Evolutionary conservation across 345 rosid genomes (phyloP).

Genomic region (Eucalyptus cloeziana): DNA sequence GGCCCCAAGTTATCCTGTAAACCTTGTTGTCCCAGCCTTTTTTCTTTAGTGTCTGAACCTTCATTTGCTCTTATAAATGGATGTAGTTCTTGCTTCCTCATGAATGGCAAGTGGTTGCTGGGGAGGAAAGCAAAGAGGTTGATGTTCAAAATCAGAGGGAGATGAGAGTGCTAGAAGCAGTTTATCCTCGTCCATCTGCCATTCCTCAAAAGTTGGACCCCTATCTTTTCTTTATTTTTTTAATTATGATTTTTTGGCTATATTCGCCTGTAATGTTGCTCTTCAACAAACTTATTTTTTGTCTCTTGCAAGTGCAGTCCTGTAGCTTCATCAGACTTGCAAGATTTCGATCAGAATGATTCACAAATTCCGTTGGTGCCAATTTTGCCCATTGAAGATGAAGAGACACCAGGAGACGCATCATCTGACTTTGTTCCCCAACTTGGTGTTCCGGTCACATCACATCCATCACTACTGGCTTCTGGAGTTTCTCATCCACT

Average conservation of each 20-base stretch:
- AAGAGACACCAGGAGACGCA: constrained; percentile 37
- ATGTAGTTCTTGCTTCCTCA: constrained; percentile 45
- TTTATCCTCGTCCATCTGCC: constrained; percentile 80
- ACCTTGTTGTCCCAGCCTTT: neutral
- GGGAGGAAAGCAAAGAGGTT: constrained; percentile 77
- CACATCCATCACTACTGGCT: constrained; percentile 16
- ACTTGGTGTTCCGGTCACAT: constrained; percentile 1
- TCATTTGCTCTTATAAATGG: neutral
- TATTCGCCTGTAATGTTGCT: constrained; percentile 34
- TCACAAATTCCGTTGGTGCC: constrained; percentile 49
- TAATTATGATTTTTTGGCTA: neutral
- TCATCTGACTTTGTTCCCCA: constrained; percentile 6
- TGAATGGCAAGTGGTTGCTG: constrained; percentile 83
- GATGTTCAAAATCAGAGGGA: constrained; percentile 72
- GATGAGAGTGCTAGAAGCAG: constrained; percentile 89
- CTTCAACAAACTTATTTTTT: neutral
- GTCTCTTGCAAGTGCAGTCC: constrained; percentile 48
- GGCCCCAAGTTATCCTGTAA: neutral
- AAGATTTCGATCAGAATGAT: constrained; percentile 25
- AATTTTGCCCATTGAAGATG: constrained; percentile 77
- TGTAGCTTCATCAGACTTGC: constrained; percentile 24
- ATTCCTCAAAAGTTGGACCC: constrained; percentile 64
- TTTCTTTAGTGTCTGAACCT: neutral
- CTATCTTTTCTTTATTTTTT: constrained; percentile 1
- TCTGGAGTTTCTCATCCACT: constrained; percentile 11